Conservation (phyloP, 2,329 filamentous ascomycete species). For the Cercospora sp. region DNA sequence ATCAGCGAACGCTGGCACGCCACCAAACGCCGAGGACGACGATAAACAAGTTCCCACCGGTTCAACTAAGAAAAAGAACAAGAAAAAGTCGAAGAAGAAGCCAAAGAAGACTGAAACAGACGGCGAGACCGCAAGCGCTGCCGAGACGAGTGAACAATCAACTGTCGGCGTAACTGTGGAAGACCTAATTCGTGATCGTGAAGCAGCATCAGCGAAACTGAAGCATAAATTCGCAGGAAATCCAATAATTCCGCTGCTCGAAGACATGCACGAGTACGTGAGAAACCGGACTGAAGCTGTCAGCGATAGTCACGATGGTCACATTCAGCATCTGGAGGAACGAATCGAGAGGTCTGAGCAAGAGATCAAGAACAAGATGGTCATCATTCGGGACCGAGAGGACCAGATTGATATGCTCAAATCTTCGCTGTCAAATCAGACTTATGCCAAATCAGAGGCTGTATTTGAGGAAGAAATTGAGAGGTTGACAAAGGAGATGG, state of each 20-base stretch:
- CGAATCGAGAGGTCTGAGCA: constrained; percentile 61
- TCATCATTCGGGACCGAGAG: constrained; percentile 74
- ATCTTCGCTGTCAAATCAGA: constrained; percentile 70
- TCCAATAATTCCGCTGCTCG: constrained; percentile 25
- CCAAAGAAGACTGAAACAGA: constrained; percentile 69
- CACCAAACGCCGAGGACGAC: constrained; percentile 29
- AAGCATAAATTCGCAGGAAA: constrained; percentile 26
- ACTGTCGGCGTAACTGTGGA: constrained; percentile 23
- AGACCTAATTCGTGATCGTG: constrained; percentile 24
- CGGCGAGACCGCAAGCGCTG: constrained; percentile 69
- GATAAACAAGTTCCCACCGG: constrained; percentile 12
- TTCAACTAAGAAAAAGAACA: constrained; percentile 35
- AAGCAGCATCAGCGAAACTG: constrained; percentile 19
- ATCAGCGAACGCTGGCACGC: constrained; percentile 24
- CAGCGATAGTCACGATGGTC: constrained; percentile 26
- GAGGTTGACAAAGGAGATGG: constrained; percentile 83
- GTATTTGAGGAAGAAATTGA: constrained; percentile 60
- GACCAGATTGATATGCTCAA: constrained; percentile 85
- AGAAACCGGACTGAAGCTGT: constrained; percentile 19
- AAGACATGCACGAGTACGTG: constrained; percentile 22
- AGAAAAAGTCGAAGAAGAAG: constrained; percentile 65
- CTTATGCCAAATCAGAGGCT: constrained; percentile 35
- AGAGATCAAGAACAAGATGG: constrained; percentile 69
- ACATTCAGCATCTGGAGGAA: constrained; percentile 29
- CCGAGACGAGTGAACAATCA: constrained; percentile 42